Evolutionary conservation across 1,284 basidiomycete species (phyloP).

Genomic region (Schizophyllum amplum): DNA sequence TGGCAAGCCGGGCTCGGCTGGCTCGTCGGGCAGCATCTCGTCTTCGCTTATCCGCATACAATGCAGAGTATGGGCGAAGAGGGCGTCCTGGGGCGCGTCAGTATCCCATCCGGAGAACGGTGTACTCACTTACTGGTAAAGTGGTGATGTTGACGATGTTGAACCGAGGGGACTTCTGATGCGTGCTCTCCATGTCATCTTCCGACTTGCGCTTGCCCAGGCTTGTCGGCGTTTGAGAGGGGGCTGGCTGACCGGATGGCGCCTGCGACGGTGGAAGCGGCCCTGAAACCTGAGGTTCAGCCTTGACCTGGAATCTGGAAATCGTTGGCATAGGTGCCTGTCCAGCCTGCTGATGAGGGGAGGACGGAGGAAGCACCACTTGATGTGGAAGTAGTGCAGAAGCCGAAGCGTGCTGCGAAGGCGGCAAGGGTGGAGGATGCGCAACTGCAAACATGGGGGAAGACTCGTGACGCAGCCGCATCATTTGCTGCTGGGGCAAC

Average conservation of each 20-base stretch:
- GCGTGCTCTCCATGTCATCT: neutral
- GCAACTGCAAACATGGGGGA: neutral
- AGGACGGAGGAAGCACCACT: neutral
- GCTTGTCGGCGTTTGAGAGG: neutral
- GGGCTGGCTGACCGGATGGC: neutral
- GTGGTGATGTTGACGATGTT: neutral
- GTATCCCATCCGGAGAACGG: neutral
- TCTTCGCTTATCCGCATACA: neutral
- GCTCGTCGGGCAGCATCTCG: neutral
- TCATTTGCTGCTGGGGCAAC: neutral
- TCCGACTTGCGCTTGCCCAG: neutral
- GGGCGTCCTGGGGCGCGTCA: neutral
- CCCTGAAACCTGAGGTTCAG: too few relatives aligned
- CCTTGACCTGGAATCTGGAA: neutral
- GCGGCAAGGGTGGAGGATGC: neutral
- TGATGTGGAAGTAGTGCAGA: neutral
- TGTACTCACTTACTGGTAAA: neutral
- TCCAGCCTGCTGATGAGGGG: neutral
- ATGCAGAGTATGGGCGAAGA: neutral
- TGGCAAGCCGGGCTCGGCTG: neutral
- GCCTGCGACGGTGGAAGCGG: neutral
- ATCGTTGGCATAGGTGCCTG: neutral
- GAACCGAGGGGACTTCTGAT: neutral
- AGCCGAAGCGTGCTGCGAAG: neutral
- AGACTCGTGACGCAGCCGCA: neutral